Conservation (phyloP, 148 eudicot species). For the Beta vulgaris region DNA sequence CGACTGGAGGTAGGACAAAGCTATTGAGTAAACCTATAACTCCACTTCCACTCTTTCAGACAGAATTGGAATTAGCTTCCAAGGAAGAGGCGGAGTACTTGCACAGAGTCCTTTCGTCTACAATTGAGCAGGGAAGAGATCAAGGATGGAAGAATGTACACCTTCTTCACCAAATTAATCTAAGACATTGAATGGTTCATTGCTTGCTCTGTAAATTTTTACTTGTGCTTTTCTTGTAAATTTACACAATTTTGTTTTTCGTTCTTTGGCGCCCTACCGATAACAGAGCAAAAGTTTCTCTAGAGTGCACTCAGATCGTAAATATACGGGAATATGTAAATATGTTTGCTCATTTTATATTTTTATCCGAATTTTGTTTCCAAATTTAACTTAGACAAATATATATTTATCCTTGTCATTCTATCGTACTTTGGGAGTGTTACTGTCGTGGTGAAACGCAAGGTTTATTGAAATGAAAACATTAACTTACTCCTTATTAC, state of each 20-base stretch:
- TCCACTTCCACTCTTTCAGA: constrained; percentile 69
- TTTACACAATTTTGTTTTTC: neutral
- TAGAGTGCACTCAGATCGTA: neutral
- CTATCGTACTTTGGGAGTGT: too few species aligned
- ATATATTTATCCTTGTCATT: too few species aligned
- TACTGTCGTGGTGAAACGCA: too few species aligned
- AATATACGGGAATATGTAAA: neutral
- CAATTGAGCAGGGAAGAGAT: constrained; percentile 66
- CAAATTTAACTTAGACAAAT: too few species aligned
- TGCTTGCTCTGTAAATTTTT: constrained; percentile 6
- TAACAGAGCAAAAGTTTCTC: neutral
- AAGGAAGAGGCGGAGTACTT: constrained; percentile 68
- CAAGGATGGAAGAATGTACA: constrained; percentile 70
- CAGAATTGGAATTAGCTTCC: constrained; percentile 57
- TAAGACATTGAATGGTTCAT: constrained; percentile 30
- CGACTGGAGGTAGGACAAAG: constrained; percentile 33
- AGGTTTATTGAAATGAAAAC: too few species aligned
- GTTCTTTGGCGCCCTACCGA: neutral
- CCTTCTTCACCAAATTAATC: constrained; percentile 73
- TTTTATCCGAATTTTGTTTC: neutral
- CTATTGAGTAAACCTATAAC: constrained; percentile 47
- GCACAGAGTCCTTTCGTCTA: constrained; percentile 45
- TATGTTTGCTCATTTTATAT: neutral
- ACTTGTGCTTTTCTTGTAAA: neutral
- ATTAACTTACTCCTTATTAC: too few species aligned